Evolutionary conservation across 106 monocot genomes (phyloP).

Genomic region (Iris macrosiphon): DNA sequence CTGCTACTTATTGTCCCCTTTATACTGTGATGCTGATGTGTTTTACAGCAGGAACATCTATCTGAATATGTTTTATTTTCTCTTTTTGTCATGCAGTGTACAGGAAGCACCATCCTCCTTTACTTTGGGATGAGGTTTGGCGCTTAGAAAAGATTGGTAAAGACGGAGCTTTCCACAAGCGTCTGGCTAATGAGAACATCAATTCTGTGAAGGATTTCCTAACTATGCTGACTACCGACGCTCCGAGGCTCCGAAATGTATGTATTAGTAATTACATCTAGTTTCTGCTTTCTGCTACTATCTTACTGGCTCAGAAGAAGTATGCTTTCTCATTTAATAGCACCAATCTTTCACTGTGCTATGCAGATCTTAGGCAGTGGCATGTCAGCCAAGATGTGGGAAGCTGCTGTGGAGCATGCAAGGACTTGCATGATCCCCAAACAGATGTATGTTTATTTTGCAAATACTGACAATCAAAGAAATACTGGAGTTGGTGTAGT

Average conservation of each 20-base stretch:
- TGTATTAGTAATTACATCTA: too few relatives aligned
- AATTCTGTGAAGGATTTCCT: slow-evolving; percentile 89
- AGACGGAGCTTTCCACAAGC: slow-evolving; percentile 96
- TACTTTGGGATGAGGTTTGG: slow-evolving; percentile 60
- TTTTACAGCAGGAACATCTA: neutral
- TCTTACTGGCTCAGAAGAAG: too few relatives aligned
- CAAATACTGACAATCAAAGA: slow-evolving; percentile 3
- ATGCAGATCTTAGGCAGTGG: slow-evolving; percentile 87
- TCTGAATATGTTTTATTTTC: neutral
- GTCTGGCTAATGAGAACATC: slow-evolving; percentile 66
- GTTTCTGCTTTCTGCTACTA: too few relatives aligned
- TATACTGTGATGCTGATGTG: too few relatives aligned
- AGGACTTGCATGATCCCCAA: slow-evolving; percentile 50
- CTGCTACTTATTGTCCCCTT: too few relatives aligned
- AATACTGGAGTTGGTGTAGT: slow-evolving; percentile 36
- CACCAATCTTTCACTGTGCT: neutral
- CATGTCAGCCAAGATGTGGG: slow-evolving; percentile 98
- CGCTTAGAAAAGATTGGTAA: slow-evolving; percentile 74
- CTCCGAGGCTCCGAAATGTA: slow-evolving; percentile 79
- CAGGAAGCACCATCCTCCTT: slow-evolving; percentile 62
- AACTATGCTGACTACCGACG: slow-evolving; percentile 43
- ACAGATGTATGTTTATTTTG: slow-evolving; percentile 39
- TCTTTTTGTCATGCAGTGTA: slow-evolving; percentile 58
- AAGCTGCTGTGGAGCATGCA: slow-evolving; percentile 76
- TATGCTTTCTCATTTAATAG: too few relatives aligned